phyloP scores from a whole-genome alignment of 2,329 filamentous ascomycete species.

The Parastagonospora nodorum region DNA sequence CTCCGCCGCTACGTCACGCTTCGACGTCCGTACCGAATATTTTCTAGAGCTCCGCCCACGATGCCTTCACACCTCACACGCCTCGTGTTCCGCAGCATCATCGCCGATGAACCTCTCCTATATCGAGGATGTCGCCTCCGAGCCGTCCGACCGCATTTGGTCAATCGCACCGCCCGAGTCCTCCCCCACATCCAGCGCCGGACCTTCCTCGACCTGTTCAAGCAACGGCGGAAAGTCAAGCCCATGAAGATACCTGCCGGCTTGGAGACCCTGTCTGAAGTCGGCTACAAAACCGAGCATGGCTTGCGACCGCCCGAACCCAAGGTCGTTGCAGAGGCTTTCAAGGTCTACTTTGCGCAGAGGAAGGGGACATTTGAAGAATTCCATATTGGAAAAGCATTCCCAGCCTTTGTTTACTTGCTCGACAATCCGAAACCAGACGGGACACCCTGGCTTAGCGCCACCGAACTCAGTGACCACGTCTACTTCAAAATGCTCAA shows the following conservation, averaged over 20 bases:
- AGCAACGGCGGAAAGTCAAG: constrained; percentile 63
- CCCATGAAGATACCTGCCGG: constrained; percentile 71
- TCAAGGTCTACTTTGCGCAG: constrained; percentile 35
- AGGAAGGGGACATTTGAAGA: constrained; percentile 32
- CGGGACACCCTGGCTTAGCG: constrained; percentile 39
- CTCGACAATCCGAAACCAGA: constrained; percentile 39
- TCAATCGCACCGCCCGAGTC: constrained; percentile 15
- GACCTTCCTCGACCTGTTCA: constrained; percentile 71
- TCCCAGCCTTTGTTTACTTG: constrained; percentile 66
- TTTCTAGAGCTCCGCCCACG: constrained; percentile 19
- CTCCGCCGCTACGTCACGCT: constrained; percentile 5
- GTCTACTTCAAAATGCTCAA: constrained; percentile 15
- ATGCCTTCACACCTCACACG: constrained; percentile 67
- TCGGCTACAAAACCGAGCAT: constrained; percentile 59
- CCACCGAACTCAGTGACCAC: constrained; percentile 16
- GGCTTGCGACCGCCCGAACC: constrained; percentile 67
- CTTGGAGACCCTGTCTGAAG: constrained; percentile 71
- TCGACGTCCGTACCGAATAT: background rate
- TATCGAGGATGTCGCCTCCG: constrained; percentile 52
- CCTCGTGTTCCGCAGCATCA: constrained; percentile 62
- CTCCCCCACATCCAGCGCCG: constrained; percentile 50
- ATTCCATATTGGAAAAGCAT: constrained; percentile 59
- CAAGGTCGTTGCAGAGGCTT: constrained; percentile 66
- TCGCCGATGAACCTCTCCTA: constrained; percentile 56
- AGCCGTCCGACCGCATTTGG: constrained; percentile 28